Conservation (phyloP, 1,284 basidiomycete species). For the Leccinum angustisporum region DNA sequence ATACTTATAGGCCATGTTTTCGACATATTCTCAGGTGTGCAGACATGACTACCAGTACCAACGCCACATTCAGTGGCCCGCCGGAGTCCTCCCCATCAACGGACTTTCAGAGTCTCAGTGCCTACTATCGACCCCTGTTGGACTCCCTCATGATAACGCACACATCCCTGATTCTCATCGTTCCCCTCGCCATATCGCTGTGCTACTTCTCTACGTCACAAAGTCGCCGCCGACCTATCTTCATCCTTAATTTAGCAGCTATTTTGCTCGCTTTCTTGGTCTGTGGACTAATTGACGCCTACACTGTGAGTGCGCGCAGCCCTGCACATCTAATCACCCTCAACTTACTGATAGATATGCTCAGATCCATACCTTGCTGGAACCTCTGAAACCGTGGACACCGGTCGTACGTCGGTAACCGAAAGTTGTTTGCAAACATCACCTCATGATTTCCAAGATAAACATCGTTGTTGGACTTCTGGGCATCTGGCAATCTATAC, state of each 20-base stretch:
- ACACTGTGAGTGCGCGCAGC: conserved; percentile 11
- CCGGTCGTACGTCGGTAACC: conserved; percentile 4
- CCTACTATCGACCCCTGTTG: conserved; percentile 5
- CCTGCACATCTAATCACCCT: neutral
- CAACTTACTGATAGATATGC: neutral
- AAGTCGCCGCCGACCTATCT: conserved; percentile 20
- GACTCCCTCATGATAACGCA: conserved; percentile 21
- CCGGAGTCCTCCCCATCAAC: conserved; percentile 1
- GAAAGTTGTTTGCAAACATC: neutral
- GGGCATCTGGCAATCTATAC: conserved; percentile 24
- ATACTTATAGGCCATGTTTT: neutral
- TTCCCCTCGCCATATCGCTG: conserved; percentile 24
- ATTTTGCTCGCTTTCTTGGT: conserved; percentile 20
- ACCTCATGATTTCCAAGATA: conserved; percentile 4
- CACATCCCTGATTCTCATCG: conserved; percentile 23
- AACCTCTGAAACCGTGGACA: conserved; percentile 13
- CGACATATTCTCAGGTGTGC: neutral
- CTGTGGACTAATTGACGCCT: conserved; percentile 15
- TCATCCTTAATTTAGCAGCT: conserved; percentile 23
- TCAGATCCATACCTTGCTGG: conserved; percentile 21
- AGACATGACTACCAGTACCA: conserved; percentile 1
- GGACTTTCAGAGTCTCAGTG: neutral
- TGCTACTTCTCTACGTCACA: conserved; percentile 27
- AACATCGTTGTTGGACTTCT: conserved; percentile 21
- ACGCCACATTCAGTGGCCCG: conserved; percentile 3